A percentile compares a stretch with the other conserved stretches of the same genome.
phyloP scores from a whole-genome alignment of 2,329 filamentous ascomycete species.

The Fusarium mangiferae region DNA sequence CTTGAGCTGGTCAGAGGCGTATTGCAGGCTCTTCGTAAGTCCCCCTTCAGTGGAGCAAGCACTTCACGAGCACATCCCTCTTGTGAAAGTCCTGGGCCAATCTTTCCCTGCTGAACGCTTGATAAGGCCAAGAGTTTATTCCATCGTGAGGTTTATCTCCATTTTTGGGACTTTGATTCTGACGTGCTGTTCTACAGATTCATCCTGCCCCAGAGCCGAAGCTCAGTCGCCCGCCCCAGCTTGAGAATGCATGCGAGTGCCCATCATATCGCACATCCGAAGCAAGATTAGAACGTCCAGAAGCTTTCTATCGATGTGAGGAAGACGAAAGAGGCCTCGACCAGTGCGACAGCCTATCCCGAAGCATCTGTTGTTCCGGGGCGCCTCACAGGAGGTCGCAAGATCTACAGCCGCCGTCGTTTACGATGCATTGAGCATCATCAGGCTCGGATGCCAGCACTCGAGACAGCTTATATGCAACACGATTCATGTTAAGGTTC shows the following conservation, averaged over 20 bases:
- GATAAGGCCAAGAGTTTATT: not conserved
- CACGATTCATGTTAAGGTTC: fast-evolving
- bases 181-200: not conserved
- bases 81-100: too few relatives aligned
- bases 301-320: fast-evolving
- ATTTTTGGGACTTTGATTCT: too few relatives aligned
- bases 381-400: too few relatives aligned
- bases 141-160: fast-evolving
- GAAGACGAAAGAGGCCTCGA: fast-evolving
- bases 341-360: fast-evolving
- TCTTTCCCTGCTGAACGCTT: fast-evolving
- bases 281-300: fast-evolving
- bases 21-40: fast-evolving
- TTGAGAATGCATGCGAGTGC: fast-evolving
- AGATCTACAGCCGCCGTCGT: not conserved
- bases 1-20: not conserved
- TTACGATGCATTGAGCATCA: not conserved
- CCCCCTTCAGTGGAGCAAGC: fast-evolving
- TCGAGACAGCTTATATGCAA: not conserved
- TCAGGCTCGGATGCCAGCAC: not conserved
- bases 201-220: fast-evolving
- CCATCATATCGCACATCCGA: too few relatives aligned
- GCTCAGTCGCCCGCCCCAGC: not conserved
- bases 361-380: too few relatives aligned
- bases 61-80: not conserved